These are phyloP conservation scores for Lactarius evosmus DNA, from an alignment of 768 basidiomycete species.

Conservation along the genomic window DNA sequence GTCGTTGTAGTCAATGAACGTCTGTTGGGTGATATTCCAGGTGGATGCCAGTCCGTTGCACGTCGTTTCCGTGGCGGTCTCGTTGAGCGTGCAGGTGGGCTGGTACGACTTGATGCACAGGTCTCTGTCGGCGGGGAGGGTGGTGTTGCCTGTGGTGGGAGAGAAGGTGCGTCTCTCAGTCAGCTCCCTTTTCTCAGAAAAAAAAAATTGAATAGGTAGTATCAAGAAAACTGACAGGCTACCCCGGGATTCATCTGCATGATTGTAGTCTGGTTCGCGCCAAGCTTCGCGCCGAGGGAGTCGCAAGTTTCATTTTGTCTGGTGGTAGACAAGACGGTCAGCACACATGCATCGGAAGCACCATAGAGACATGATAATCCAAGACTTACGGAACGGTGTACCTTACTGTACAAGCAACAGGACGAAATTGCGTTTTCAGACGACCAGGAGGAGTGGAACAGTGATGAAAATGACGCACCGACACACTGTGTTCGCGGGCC, in stretches of 20 bases:
- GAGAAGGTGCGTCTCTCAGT: not conserved
- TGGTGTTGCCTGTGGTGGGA: not conserved
- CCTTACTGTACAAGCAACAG: not conserved
- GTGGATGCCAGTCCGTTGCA: not conserved
- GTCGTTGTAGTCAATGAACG: constrained; percentile 17
- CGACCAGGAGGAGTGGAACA: not conserved
- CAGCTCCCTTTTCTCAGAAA: not conserved
- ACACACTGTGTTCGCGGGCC: constrained; percentile 13
- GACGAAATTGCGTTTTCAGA: not conserved
- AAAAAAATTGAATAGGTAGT: not conserved
- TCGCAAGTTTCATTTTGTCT: constrained; percentile 2
- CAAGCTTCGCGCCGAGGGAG: not conserved
- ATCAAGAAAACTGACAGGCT: not conserved
- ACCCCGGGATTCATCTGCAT: constrained; percentile 8
- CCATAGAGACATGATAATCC: not conserved
- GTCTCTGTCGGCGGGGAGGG: not conserved
- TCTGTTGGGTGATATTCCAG: not conserved
- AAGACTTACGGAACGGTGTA: not conserved
- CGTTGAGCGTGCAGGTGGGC: constrained; percentile 19
- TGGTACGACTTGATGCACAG: not conserved
- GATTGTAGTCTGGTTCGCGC: not conserved
- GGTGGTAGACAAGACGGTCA: not conserved
- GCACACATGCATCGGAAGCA: not conserved
- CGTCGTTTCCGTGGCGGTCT: constrained; percentile 5
- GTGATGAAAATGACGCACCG: constrained; percentile 2